Evolutionary conservation across 768 basidiomycete genomes (phyloP).

Genomic region (Trametopsis cervina): DNA sequence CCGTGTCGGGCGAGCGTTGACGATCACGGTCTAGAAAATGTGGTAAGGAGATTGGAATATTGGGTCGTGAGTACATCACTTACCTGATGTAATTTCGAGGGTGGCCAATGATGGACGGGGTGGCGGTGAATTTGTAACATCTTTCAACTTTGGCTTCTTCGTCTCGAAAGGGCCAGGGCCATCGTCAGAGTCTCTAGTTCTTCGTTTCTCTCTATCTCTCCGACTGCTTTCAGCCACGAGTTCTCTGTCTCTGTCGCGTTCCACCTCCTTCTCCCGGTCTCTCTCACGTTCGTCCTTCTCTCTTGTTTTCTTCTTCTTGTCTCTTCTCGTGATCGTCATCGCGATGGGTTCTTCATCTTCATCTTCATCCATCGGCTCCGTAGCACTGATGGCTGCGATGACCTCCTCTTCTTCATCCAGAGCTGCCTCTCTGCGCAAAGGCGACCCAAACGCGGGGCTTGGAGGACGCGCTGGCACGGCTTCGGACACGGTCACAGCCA

Average conservation of each 20-base stretch:
- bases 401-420: slow-evolving; percentile 52
- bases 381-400: slow-evolving; percentile 25
- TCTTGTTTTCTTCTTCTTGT: slow-evolving; percentile 40
- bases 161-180: slow-evolving; percentile 26
- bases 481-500: slow-evolving; percentile 28
- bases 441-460: slow-evolving; percentile 66
- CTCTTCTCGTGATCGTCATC: slow-evolving; percentile 35
- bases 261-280: slow-evolving; percentile 22
- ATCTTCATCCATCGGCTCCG: slow-evolving; percentile 18
- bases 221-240: too few species aligned
- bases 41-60: too few species aligned
- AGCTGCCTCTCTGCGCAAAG: slow-evolving; percentile 46
- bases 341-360: slow-evolving; percentile 31
- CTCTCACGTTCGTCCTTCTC: slow-evolving; percentile 26
- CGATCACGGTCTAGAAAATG: slow-evolving; percentile 29
- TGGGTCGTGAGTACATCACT: too few species aligned
- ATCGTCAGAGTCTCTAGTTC: slow-evolving; percentile 28
- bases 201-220: slow-evolving; percentile 34
- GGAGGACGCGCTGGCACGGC: slow-evolving; percentile 46
- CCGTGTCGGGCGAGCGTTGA: slow-evolving; percentile 30
- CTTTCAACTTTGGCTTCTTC: slow-evolving; percentile 48
- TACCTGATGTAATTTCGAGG: slow-evolving; percentile 33
- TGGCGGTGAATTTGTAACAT: slow-evolving; percentile 55
- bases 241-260: too few species aligned
- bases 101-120: slow-evolving; percentile 28